phyloP scores from a whole-genome alignment of 192 early-diverging fungal genomes.

The Coemansia sp. region DNA sequence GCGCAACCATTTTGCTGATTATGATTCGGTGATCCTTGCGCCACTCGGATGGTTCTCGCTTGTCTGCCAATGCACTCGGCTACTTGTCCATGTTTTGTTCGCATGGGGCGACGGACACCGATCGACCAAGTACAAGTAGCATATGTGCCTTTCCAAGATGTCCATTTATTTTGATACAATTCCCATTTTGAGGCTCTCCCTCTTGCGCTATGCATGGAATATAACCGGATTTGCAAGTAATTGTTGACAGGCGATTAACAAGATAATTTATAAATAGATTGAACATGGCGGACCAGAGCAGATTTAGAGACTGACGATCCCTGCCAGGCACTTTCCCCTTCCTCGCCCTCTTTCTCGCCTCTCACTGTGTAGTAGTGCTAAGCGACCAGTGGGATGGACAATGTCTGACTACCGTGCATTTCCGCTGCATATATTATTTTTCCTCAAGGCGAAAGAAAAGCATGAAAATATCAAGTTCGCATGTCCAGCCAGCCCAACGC shows the following conservation, averaged over 20 bases:
- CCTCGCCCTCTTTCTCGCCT: not conserved
- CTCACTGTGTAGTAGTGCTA: not conserved
- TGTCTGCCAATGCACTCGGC: slow-evolving; percentile 3
- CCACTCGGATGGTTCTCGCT: not conserved
- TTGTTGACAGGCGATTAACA: not conserved
- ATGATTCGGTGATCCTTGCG: not conserved
- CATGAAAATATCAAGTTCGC: not conserved
- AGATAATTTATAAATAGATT: not conserved
- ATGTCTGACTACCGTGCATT: not conserved
- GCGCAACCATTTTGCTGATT: not conserved
- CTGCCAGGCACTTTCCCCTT: not conserved
- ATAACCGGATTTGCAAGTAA: not conserved
- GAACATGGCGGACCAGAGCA: not conserved
- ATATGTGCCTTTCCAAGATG: not conserved
- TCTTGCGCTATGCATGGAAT: not conserved
- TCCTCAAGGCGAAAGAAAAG: not conserved
- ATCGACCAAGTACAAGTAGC: not conserved
- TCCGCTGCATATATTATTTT: not conserved
- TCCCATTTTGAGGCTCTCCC: not conserved
- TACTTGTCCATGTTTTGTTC: not conserved
- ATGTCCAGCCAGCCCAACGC: not conserved
- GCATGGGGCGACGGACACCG: not conserved
- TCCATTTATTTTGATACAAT: not conserved
- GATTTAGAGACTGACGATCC: slow-evolving; percentile 1
- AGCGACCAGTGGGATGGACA: not conserved